phyloP scores from a whole-genome alignment of 129 eudicot genomes.

The Pulicaria dysenterica region DNA sequence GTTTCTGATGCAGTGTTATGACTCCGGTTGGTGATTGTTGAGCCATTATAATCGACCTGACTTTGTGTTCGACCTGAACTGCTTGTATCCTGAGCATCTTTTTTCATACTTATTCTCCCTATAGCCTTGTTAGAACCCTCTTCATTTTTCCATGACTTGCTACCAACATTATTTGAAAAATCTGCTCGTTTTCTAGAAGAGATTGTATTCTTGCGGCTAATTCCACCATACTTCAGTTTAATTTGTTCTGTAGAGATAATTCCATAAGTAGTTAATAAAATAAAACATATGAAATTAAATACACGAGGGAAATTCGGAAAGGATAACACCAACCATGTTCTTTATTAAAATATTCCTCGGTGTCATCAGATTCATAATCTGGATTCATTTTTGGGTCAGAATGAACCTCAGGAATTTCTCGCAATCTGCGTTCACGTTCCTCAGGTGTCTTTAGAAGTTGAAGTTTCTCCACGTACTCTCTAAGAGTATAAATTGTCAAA shows the following conservation, averaged over 20 bases:
- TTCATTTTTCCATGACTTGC: constrained; percentile 34
- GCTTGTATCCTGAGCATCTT: constrained; percentile 17
- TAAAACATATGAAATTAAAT: constrained; percentile 7
- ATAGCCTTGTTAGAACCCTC: constrained; percentile 39
- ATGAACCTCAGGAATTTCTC: constrained; percentile 79
- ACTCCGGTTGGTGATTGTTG: constrained; percentile 22
- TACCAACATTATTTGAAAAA: constrained; percentile 15
- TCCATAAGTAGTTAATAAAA: constrained; percentile 10
- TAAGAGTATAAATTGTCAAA: constrained; percentile 72
- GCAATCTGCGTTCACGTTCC: constrained; percentile 75
- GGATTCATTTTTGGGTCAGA: constrained; percentile 91
- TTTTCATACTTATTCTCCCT: constrained; percentile 17
- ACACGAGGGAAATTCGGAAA: constrained; percentile 7
- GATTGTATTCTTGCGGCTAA: constrained; percentile 38
- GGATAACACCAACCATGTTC: constrained; percentile 53
- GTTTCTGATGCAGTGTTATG: constrained; percentile 47
- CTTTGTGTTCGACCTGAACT: constrained; percentile 36
- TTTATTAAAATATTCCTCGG: constrained; percentile 35
- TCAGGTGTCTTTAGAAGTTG: constrained; percentile 79
- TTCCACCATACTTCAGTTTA: constrained; percentile 35
- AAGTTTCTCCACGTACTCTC: constrained; percentile 78
- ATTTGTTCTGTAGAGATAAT: constrained; percentile 38
- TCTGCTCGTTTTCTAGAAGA: constrained; percentile 44
- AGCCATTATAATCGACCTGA: constrained; percentile 25
- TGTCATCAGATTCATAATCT: constrained; percentile 56